Evolutionary conservation across 2,329 filamentous ascomycete species (phyloP), one percentile per base, ranked within the genome.

Genomic region (Microcyclosporella mali): DNA sequence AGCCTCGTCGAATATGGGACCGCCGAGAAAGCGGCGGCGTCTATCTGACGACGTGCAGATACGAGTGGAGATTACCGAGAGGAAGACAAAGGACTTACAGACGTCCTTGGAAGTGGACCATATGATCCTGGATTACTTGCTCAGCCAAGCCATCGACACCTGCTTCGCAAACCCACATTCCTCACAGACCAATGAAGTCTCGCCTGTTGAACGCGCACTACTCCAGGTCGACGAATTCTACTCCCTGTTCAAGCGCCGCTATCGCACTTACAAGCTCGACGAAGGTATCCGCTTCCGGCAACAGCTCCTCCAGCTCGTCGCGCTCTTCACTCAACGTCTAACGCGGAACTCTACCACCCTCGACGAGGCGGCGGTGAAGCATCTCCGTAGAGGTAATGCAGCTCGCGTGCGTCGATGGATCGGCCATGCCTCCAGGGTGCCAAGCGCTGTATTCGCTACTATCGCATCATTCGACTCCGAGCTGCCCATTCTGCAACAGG

Each of bases 111-210:
- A 77, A 14, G 70, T 77, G 11, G 72, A 80, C 49, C 55, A 70
- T 28, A 69, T 76, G 57, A 76, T 78, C 33, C 61, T 78, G n/a
- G 77, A 80, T 54, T 79, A 77, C 50, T 57, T 78, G 3, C 53
- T 72, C 31, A 72, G 69, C 61, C 66, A 70, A 34, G 66, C 71
- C 6, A 70, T 68, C 32, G 57, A 66, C 15, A 57, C 61, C 30
- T 60, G 72, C 3, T 56, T 77, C 27, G 58, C 63, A 15, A 50
- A 37, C 21, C 46, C 38, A 36, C 19, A 48, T 29, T 41, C 27
- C n/a, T 47, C 15, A 19, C 17, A 6, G 7, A 21, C 14, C 8
- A 14, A 17, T 28, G 28, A 21, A 21, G 39, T 27, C 29, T 18
- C 40, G 2, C 21, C 39, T 4, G 45, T 55, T 2, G 31, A 42